phyloP scores from a whole-genome alignment of 495 filamentous ascomycete species.

The Neurospora intermedia region DNA sequence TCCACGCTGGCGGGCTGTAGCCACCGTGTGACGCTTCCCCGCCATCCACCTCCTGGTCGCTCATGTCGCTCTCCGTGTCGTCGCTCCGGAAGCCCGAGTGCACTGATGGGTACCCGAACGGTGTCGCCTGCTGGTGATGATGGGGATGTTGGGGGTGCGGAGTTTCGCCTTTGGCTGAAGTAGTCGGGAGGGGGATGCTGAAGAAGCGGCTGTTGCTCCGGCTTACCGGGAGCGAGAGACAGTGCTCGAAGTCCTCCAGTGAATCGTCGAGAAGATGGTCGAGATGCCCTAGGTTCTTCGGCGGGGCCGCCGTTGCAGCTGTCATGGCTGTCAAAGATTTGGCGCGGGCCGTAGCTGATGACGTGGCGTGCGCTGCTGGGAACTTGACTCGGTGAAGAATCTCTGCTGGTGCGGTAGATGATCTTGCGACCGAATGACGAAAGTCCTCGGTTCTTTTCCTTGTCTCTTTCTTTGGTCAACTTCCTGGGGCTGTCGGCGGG shows the following conservation, averaged over 20 bases:
- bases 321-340: conserved; percentile 14
- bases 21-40: conserved; percentile 31
- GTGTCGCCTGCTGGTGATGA: conserved; percentile 20
- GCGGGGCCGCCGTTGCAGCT: conserved; percentile 32
- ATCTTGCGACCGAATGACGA: background rate
- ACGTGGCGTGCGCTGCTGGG: conserved; percentile 4
- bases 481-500: background rate
- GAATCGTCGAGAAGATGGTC: conserved; percentile 60
- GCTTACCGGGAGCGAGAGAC: conserved; percentile 4
- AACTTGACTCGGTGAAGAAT: background rate
- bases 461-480: background rate
- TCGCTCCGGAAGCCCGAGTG: conserved; percentile 65
- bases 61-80: conserved; percentile 24
- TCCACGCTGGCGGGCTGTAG: conserved; percentile 48
- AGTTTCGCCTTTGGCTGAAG: background rate
- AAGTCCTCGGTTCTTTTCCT: conserved; percentile 5
- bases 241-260: conserved; percentile 62
- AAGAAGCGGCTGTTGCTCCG: background rate
- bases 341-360: conserved; percentile 8
- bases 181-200: background rate
- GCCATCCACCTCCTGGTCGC: conserved; percentile 18
- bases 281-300: conserved; percentile 43
- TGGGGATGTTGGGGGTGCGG: conserved; percentile 13
- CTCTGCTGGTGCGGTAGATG: conserved; percentile 2
- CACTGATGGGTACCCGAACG: conserved; percentile 55